Conservation (phyloP, 495 filamentous ascomycete species). For the Neurospora sp. region DNA sequence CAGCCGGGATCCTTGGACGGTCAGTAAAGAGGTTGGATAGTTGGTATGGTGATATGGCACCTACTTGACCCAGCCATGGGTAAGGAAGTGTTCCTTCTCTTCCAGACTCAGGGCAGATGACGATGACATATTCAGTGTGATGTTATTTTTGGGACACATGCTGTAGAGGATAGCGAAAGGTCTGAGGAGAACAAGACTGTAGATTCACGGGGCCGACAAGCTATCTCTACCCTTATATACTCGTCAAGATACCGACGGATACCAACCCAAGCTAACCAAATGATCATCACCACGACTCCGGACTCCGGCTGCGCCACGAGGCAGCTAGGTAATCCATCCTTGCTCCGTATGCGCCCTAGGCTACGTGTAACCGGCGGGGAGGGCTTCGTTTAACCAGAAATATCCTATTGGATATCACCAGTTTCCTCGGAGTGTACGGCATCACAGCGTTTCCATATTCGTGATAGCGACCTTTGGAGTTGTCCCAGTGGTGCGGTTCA, state of each 20-base stretch:
- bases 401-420: constrained; percentile 4
- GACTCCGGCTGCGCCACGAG: neutral
- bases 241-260: neutral
- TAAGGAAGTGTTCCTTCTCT: constrained; percentile 56
- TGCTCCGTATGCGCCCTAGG: neutral
- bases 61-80: constrained; percentile 53
- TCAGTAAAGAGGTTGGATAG: neutral
- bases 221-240: neutral
- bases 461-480: constrained; percentile 5
- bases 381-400: constrained; percentile 9
- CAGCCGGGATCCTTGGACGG: constrained; percentile 15
- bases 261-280: neutral
- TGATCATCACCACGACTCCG: neutral
- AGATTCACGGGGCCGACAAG: neutral
- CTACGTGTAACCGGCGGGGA: neutral
- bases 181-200: neutral
- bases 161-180: neutral
- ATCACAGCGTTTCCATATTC: constrained; percentile 4
- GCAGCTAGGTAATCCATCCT: neutral
- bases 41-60: neutral
- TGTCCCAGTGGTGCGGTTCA: constrained; percentile 5
- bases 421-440: neutral
- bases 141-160: neutral
- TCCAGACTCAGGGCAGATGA: constrained; percentile 42
- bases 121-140: constrained; percentile 16